These are phyloP conservation scores for Actinomortierella wolfii DNA, from an alignment of 371 early-diverging fungal species.

Conservation along the genomic window DNA sequence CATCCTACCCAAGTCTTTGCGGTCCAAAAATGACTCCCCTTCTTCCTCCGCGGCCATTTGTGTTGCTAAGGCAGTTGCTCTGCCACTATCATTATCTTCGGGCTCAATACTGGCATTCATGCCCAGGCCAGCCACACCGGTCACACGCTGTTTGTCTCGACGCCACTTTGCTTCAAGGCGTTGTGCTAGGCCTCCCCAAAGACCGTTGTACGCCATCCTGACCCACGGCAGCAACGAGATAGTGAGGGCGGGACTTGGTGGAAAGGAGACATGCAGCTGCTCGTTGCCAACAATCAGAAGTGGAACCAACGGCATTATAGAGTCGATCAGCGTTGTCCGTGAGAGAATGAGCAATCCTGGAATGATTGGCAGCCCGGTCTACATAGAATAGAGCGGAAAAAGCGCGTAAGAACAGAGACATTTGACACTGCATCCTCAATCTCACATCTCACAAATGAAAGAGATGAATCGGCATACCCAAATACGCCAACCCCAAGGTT, in stretches of 20 bases:
- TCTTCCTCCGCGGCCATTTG: conserved; percentile 28
- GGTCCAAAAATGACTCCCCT: conserved; percentile 43
- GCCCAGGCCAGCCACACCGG: conserved; percentile 29
- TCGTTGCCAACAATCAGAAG: conserved; percentile 51
- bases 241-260: conserved; percentile 58
- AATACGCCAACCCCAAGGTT: conserved; percentile 66
- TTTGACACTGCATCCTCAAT: too few species aligned
- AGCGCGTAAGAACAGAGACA: not conserved
- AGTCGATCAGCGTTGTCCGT: conserved; percentile 52
- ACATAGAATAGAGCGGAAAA: not conserved
- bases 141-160: conserved; percentile 30
- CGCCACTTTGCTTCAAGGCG: conserved; percentile 40
- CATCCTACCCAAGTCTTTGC: conserved; percentile 52
- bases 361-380: conserved; percentile 61
- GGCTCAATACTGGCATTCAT: conserved; percentile 33
- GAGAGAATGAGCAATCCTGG: conserved; percentile 68
- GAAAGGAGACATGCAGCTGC: conserved; percentile 54
- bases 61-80: conserved; percentile 23
- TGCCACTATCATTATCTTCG: conserved; percentile 24
- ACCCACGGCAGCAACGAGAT: conserved; percentile 65
- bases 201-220: conserved; percentile 58
- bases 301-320: conserved; percentile 58
- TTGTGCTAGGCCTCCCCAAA: conserved; percentile 46
- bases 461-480: conserved; percentile 51
- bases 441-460: not conserved